These are phyloP conservation scores for Lentinula boryana DNA, from an alignment of 768 basidiomycete species.

Conservation along the genomic window DNA sequence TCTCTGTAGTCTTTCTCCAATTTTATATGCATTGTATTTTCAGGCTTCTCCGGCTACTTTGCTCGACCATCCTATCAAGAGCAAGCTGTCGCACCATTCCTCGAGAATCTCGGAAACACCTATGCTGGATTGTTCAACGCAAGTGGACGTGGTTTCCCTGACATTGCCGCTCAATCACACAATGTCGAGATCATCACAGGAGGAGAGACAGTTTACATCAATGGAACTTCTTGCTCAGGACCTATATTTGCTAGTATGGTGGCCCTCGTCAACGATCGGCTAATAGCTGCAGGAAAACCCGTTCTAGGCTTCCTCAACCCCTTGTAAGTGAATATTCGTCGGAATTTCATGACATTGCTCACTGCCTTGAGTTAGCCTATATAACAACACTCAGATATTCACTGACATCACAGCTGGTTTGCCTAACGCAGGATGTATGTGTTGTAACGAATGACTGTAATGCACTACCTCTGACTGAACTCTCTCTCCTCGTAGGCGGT, in stretches of 20 bases:
- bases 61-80: conserved; percentile 33
- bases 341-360: background rate
- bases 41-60: conserved; percentile 13
- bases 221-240: conserved; percentile 38
- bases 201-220: conserved; percentile 10
- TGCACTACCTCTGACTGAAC: background rate
- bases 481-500: background rate
- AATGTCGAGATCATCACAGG: conserved; percentile 6
- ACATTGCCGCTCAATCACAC: conserved; percentile 9
- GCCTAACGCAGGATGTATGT: conserved; percentile 3
- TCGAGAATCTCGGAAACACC: conserved; percentile 22
- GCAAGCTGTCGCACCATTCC: conserved; percentile 22
- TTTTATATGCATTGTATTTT: background rate
- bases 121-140: conserved; percentile 37
- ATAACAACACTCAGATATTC: conserved; percentile 7
- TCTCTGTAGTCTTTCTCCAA: background rate
- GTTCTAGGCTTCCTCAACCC: conserved; percentile 42
- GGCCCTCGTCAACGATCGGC: conserved; percentile 38
- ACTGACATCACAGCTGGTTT: conserved; percentile 6
- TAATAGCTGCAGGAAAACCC: conserved; percentile 22
- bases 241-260: conserved; percentile 42
- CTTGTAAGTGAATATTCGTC: conserved; percentile 12
- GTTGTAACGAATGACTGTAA: background rate
- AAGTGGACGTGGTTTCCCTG: conserved; percentile 18
- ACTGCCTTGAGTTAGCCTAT: background rate